These are phyloP conservation scores for Dalechampia spathulata DNA, from an alignment of 441 rosid species.

Conservation along the genomic window DNA sequence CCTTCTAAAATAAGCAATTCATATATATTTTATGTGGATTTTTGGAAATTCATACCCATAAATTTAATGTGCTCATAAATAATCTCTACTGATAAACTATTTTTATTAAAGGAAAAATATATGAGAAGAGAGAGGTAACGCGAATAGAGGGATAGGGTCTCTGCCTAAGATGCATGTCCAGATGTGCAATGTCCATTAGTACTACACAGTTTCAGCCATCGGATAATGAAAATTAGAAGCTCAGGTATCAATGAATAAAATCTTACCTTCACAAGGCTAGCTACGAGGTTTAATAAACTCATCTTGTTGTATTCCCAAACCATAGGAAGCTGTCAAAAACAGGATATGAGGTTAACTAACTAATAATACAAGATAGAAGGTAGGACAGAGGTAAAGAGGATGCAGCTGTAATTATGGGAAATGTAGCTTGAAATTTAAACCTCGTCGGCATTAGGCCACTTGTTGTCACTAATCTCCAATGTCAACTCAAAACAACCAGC, in stretches of 20 bases:
- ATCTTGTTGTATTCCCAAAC: slow-evolving; percentile 83
- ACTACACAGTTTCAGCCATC: no score
- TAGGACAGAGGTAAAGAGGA: background rate
- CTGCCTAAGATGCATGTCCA: background rate
- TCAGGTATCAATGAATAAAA: background rate
- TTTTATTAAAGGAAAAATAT: background rate
- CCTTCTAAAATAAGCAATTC: background rate
- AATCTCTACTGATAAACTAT: background rate
- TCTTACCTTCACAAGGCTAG: slow-evolving; percentile 69
- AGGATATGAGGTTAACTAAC: slow-evolving; percentile 17
- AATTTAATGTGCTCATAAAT: background rate
- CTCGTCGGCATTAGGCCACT: slow-evolving; percentile 91
- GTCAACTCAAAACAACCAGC: slow-evolving; percentile 96
- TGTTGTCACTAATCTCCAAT: slow-evolving; percentile 81
- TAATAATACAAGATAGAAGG: background rate
- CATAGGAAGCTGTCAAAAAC: slow-evolving; percentile 54
- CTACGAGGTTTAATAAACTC: slow-evolving; percentile 91
- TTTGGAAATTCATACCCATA: background rate
- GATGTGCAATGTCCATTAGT: background rate
- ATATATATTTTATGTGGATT: background rate
- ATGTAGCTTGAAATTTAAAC: slow-evolving; percentile 28
- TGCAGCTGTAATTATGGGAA: background rate
- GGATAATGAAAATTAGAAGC: slow-evolving; percentile 2
- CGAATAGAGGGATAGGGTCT: background rate
- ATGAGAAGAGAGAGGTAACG: background rate